phyloP scores from a whole-genome alignment of 192 early-diverging fungal genomes.

The Allomyces macrogynus region DNA sequence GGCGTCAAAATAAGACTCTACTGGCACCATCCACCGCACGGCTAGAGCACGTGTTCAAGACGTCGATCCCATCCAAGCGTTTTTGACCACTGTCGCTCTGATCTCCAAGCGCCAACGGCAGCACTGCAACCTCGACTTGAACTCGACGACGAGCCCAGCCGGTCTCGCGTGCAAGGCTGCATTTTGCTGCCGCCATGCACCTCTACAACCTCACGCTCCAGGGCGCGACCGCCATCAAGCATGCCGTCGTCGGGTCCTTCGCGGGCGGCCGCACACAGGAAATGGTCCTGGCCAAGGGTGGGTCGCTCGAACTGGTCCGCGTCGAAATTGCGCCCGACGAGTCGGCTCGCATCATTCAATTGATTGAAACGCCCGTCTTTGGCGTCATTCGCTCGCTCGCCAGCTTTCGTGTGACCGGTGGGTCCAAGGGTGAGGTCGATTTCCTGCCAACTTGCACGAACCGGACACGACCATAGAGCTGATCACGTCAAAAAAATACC shows the following conservation, averaged over 20 bases:
- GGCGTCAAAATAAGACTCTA: no score
- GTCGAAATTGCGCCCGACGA: slow-evolving; percentile 64
- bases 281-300: slow-evolving; percentile 51
- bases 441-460: not conserved
- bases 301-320: slow-evolving; percentile 57
- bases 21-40: no score
- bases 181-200: slow-evolving; percentile 21
- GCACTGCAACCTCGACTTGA: no score
- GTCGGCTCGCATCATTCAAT: slow-evolving; percentile 42
- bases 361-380: slow-evolving; percentile 44
- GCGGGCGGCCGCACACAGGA: slow-evolving; percentile 80
- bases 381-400: slow-evolving; percentile 63
- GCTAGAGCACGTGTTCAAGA: no score
- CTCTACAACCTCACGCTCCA: slow-evolving; percentile 84
- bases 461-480: not conserved
- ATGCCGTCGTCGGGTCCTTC: slow-evolving; percentile 74
- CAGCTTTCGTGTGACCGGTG: slow-evolving; percentile 73
- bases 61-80: no score
- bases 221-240: slow-evolving; percentile 52
- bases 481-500: slow-evolving; percentile 1
- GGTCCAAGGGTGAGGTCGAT: slow-evolving; percentile 45
- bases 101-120: no score
- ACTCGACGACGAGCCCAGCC: no score
- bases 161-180: no score
- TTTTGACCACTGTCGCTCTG: no score